A percentile compares a stretch with the other conserved stretches of the same genome.
These are phyloP conservation scores for Colletotrichum lentis DNA, from an alignment of 2,329 filamentous ascomycete genomes.

Conservation along the genomic window DNA sequence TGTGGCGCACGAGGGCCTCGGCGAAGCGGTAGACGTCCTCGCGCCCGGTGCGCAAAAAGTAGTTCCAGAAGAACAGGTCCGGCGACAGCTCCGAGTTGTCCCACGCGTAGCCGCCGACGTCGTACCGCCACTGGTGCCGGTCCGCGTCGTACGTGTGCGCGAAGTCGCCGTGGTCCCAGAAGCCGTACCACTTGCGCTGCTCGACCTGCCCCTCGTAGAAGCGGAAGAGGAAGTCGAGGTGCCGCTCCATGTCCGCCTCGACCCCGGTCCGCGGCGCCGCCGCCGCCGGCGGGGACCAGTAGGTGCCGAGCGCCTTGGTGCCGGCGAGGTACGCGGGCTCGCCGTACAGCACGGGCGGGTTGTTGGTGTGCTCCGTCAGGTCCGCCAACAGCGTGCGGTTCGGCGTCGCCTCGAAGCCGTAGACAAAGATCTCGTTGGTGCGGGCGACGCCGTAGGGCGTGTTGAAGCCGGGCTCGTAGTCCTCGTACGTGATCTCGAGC, in stretches of 20 bases:
- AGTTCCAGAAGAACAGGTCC: constrained; percentile 69
- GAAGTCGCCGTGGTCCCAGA: constrained; percentile 69
- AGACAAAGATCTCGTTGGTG: constrained; percentile 65
- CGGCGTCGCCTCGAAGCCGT: constrained; percentile 62
- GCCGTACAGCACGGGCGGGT: constrained; percentile 61
- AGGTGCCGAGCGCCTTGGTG: constrained; percentile 63
- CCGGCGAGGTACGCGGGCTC: constrained; percentile 58
- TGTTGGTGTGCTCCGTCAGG: constrained; percentile 56
- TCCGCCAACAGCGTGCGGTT: constrained; percentile 54
- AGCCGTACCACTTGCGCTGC: constrained; percentile 69
- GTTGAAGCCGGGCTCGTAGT: constrained; percentile 64
- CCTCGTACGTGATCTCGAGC: constrained; percentile 70
- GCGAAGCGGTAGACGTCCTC: constrained; percentile 66
- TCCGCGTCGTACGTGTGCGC: constrained; percentile 69
- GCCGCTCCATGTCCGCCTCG: constrained; percentile 55
- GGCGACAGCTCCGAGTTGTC: constrained; percentile 71
- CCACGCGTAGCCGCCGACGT: constrained; percentile 71
- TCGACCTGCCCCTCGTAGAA: constrained; percentile 66
- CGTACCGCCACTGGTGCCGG: constrained; percentile 69
- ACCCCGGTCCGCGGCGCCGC: constrained; percentile 40
- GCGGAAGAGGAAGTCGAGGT: constrained; percentile 64
- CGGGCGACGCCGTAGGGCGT: constrained; percentile 66
- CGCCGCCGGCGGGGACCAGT: constrained; percentile 56
- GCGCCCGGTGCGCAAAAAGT: constrained; percentile 67
- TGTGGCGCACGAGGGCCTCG: constrained; percentile 66